Evolutionary conservation across 2,329 filamentous ascomycete genomes (phyloP).

Genomic region (Alternaria gansuensis): DNA sequence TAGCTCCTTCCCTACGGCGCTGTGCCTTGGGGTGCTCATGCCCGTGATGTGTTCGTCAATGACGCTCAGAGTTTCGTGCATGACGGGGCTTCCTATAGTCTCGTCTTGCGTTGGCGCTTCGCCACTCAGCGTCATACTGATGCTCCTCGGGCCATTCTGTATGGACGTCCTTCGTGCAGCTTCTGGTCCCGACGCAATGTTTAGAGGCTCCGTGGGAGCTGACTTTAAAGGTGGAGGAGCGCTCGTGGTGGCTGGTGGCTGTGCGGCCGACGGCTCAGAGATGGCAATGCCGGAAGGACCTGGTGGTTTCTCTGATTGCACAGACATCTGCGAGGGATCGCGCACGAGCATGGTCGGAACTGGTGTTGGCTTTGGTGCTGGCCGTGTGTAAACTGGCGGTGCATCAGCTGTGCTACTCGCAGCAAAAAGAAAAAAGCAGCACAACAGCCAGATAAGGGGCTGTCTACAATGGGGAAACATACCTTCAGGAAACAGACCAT

Average conservation of each 20-base stretch:
- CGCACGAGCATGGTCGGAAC: slow-evolving; percentile 44
- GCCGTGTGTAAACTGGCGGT: slow-evolving; percentile 67
- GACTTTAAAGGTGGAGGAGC: slow-evolving; percentile 32
- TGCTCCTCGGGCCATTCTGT: slow-evolving; percentile 40
- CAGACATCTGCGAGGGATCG: slow-evolving; percentile 38
- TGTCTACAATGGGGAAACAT: slow-evolving; percentile 39
- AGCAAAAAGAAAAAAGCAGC: neutral
- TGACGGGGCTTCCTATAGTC: slow-evolving; percentile 73
- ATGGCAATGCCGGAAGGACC: slow-evolving; percentile 29
- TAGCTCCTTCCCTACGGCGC: slow-evolving; percentile 62
- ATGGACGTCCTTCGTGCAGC: slow-evolving; percentile 32
- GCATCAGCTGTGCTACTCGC: slow-evolving; percentile 27
- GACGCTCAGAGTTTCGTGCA: slow-evolving; percentile 93
- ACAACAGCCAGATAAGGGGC: slow-evolving; percentile 5
- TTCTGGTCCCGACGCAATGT: slow-evolving; percentile 31
- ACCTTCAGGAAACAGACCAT: slow-evolving; percentile 86
- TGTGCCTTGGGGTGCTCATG: slow-evolving; percentile 70
- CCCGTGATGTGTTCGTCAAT: slow-evolving; percentile 98
- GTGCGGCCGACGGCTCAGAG: slow-evolving; percentile 29
- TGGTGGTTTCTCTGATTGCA: slow-evolving; percentile 21
- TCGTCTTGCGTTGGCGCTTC: slow-evolving; percentile 52
- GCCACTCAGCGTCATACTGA: slow-evolving; percentile 49
- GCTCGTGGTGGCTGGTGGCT: slow-evolving; percentile 29
- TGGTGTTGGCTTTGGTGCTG: slow-evolving; percentile 60
- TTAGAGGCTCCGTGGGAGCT: slow-evolving; percentile 41